These are phyloP conservation scores for Ascochyta lentis DNA, from an alignment of 2,329 filamentous ascomycete species.

Conservation along the genomic window DNA sequence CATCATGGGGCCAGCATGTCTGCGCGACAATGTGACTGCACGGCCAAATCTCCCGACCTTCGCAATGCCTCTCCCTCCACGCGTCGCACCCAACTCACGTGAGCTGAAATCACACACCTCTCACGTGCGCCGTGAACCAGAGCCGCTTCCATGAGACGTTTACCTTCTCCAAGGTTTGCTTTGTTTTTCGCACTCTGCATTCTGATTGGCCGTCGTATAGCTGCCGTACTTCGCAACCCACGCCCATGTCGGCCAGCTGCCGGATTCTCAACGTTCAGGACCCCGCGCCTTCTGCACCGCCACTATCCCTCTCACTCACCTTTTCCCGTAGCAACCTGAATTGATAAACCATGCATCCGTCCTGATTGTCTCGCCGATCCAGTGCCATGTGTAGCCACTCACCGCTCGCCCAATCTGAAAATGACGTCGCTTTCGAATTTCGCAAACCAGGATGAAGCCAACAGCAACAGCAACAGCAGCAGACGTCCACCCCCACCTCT, in stretches of 20 bases:
- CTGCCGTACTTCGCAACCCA: constrained; percentile 7
- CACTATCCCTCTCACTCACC: constrained; percentile 3
- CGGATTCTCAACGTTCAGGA: not conserved
- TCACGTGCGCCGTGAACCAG: not conserved
- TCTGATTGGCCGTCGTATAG: constrained; percentile 4
- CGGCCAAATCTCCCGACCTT: constrained; percentile 7
- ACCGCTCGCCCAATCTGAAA: constrained; percentile 13
- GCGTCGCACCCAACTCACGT: constrained; percentile 4
- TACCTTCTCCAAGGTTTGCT: not conserved
- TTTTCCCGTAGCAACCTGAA: constrained; percentile 2
- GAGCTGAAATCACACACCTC: not conserved
- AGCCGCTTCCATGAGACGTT: not conserved
- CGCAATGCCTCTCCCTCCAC: not conserved
- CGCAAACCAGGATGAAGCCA: constrained; percentile 23
- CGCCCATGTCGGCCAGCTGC: not conserved
- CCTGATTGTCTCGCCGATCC: constrained; percentile 17
- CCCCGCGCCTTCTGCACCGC: constrained; percentile 17
- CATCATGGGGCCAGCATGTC: not conserved
- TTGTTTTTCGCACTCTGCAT: not conserved
- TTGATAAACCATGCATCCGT: constrained; percentile 8
- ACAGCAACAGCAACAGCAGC: constrained; percentile 12
- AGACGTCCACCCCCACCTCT: constrained; percentile 36
- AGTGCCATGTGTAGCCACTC: constrained; percentile 17
- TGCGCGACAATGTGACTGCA: not conserved
- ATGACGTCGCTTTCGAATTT: constrained; percentile 32